Conservation (phyloP, 768 basidiomycete genomes). For the Boletus bicolor region DNA sequence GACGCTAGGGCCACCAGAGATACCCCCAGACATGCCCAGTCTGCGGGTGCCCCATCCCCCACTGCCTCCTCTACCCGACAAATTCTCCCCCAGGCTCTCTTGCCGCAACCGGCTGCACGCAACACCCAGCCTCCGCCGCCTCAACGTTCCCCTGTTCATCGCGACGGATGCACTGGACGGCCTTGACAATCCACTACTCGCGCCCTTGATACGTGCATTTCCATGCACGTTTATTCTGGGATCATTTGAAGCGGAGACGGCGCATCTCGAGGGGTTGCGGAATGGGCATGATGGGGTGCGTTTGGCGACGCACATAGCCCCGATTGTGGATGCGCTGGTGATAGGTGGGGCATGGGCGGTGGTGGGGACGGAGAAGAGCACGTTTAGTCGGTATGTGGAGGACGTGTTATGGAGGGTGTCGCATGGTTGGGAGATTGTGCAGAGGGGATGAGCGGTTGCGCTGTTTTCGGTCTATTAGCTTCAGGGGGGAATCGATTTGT, state of each 20-base stretch:
- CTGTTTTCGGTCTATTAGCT: neutral
- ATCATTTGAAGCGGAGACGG: slow-evolving; percentile 42
- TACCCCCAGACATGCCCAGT: slow-evolving; percentile 18
- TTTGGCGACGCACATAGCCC: slow-evolving; percentile 48
- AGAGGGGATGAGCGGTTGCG: slow-evolving; percentile 38
- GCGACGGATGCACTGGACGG: slow-evolving; percentile 56
- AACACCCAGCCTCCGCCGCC: slow-evolving; percentile 25
- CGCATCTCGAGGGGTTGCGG: slow-evolving; percentile 33
- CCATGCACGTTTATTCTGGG: slow-evolving; percentile 60
- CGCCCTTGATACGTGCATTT: slow-evolving; percentile 48
- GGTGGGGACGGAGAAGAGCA: slow-evolving; percentile 71
- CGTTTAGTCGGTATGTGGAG: slow-evolving; percentile 67
- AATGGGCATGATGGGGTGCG: slow-evolving; percentile 49
- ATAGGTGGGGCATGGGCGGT: slow-evolving; percentile 54
- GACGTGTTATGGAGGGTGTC: slow-evolving; percentile 66
- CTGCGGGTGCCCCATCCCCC: slow-evolving; percentile 27
- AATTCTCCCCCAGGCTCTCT: slow-evolving; percentile 6
- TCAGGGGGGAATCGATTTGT: neutral
- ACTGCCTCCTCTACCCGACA: slow-evolving; percentile 23
- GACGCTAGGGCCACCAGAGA: slow-evolving; percentile 16
- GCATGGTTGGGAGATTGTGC: slow-evolving; percentile 49
- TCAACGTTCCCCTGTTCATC: slow-evolving; percentile 64
- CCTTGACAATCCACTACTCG: slow-evolving; percentile 40
- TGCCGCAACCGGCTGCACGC: slow-evolving; percentile 45
- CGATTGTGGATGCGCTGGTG: slow-evolving; percentile 72